These are phyloP conservation scores for Paramecium primaurelia DNA, from an alignment of 73 alveolate genomes.

Conservation along the genomic window DNA sequence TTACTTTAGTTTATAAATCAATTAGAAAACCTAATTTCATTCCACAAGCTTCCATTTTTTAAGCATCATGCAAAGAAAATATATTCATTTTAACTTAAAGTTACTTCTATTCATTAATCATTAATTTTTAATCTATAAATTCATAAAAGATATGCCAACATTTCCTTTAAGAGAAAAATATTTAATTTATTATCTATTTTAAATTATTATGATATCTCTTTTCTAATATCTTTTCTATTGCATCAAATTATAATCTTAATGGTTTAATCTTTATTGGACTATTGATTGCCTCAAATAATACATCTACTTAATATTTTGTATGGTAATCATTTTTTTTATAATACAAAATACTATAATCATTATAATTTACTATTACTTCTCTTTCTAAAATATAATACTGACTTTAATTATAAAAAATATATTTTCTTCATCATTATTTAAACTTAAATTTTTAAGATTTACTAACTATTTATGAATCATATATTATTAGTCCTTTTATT, in stretches of 20 bases:
- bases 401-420: background rate
- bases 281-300: background rate
- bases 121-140: background rate
- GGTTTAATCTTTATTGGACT: background rate
- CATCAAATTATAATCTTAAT: background rate
- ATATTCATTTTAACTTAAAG: constrained; percentile 10
- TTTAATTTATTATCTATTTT: background rate
- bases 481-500: background rate
- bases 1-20: background rate
- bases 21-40: constrained; percentile 22
- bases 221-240: constrained; percentile 2
- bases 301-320: background rate
- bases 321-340: background rate
- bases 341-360: background rate
- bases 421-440: background rate
- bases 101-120: constrained; percentile 39
- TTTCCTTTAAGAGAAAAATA: background rate
- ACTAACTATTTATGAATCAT: constrained; percentile 28
- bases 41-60: constrained; percentile 46
- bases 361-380: background rate
- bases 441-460: background rate
- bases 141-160: background rate
- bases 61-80: constrained; percentile 34
- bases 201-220: background rate
- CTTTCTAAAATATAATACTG: background rate